phyloP scores from a whole-genome alignment of 768 basidiomycete species.

The Collybiopsis confluens region DNA sequence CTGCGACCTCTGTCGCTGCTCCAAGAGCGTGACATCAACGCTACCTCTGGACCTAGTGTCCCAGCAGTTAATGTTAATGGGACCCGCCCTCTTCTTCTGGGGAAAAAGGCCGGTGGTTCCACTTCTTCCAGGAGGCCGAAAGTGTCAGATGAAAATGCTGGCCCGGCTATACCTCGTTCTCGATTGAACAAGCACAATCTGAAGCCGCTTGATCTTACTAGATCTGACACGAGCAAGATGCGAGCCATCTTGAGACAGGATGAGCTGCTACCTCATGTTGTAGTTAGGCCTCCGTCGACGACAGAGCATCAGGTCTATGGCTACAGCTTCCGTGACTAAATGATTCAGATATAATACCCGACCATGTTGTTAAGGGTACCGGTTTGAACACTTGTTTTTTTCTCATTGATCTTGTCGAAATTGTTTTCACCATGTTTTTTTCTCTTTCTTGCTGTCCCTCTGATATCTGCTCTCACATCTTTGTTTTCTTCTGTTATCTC shows the following conservation, averaged over 20 bases:
- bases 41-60: conserved; percentile 19
- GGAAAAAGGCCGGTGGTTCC: conserved; percentile 47
- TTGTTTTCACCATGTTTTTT: too few species aligned
- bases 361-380: conserved; percentile 1
- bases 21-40: conserved; percentile 50
- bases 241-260: conserved; percentile 51
- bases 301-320: conserved; percentile 39
- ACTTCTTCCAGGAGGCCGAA: conserved; percentile 28
- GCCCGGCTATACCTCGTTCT: conserved; percentile 22
- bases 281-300: conserved; percentile 57
- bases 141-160: conserved; percentile 27
- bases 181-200: conserved; percentile 37
- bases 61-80: conserved; percentile 17
- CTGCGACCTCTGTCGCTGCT: conserved; percentile 62
- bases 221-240: conserved; percentile 61
- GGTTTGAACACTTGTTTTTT: background rate
- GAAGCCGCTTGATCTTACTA: conserved; percentile 55
- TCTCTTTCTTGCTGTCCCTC: conserved; percentile 14
- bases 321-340: conserved; percentile 40
- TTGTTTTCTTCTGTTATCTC: conserved; percentile 10
- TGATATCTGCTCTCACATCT: background rate
- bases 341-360: conserved; percentile 18
- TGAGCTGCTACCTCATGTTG: conserved; percentile 56
- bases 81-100: conserved; percentile 53
- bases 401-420: too few species aligned